Conservation (phyloP, 2,329 filamentous ascomycete species). For the Diaporthe australafricana region DNA sequence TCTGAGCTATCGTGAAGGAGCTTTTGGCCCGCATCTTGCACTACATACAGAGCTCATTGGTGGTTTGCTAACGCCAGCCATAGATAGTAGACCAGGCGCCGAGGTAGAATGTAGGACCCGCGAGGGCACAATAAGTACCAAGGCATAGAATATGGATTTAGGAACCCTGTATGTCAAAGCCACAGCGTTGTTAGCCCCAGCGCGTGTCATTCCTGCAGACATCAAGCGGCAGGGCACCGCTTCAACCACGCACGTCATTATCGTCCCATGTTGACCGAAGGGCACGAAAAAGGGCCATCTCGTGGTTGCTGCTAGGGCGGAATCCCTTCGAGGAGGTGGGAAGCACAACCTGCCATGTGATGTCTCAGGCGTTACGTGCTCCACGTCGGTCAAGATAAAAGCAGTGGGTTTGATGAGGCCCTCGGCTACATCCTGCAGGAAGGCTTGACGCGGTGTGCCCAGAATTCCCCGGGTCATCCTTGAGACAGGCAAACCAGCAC, state of each 20-base stretch:
- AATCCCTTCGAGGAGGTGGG: neutral
- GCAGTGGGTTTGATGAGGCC: neutral
- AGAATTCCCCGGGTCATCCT: neutral
- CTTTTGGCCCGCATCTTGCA: neutral
- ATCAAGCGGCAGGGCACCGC: neutral
- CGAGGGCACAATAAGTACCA: neutral
- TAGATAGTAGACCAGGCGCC: neutral
- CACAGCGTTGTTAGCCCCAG: neutral
- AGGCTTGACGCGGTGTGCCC: slow-evolving; percentile 23
- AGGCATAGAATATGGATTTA: neutral
- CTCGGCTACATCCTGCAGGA: slow-evolving; percentile 19
- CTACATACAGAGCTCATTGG: neutral
- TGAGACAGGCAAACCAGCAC: neutral
- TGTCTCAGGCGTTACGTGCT: neutral
- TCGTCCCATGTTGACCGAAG: neutral
- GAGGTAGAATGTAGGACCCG: neutral
- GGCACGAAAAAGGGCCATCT: neutral
- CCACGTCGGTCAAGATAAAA: slow-evolving; percentile 23
- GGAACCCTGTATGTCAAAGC: neutral
- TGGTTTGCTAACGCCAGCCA: neutral
- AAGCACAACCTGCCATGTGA: slow-evolving; percentile 15
- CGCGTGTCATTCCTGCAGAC: neutral
- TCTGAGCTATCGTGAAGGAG: neutral
- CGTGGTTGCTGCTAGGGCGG: slow-evolving; percentile 9
- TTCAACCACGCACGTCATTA: slow-evolving; percentile 15